phyloP scores from a whole-genome alignment of 257 asterid genomes.

The Plantago major region DNA sequence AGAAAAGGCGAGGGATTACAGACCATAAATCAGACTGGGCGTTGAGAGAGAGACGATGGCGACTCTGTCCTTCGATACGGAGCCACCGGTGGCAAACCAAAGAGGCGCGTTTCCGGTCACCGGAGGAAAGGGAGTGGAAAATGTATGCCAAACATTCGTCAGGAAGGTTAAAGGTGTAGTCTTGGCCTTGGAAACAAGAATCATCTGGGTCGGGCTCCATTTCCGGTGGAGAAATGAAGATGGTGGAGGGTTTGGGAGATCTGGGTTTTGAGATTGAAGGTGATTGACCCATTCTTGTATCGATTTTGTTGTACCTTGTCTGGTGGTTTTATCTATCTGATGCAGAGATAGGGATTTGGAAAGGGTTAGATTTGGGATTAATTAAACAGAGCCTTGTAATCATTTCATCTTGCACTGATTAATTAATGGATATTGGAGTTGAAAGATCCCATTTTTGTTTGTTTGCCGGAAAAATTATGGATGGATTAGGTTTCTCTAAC shows the following conservation, averaged over 20 bases:
- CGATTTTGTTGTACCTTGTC: no score
- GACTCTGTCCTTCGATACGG: constrained; percentile 77
- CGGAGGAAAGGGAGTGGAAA: constrained; percentile 64
- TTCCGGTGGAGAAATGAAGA: constrained; percentile 11
- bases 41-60: constrained; percentile 75
- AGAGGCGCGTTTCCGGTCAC: constrained; percentile 66
- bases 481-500: no score
- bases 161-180: constrained; percentile 48
- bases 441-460: no score
- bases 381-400: no score
- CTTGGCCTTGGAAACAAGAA: constrained; percentile 15
- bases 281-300: constrained; percentile 57
- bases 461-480: background rate
- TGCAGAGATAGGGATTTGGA: no score
- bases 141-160: constrained; percentile 71
- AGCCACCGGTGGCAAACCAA: constrained; percentile 87
- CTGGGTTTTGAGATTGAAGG: constrained; percentile 38
- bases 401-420: no score
- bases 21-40: constrained; percentile 50
- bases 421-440: no score
- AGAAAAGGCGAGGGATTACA: constrained; percentile 39
- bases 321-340: no score
- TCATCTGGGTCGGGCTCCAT: constrained; percentile 20
- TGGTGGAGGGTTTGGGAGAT: constrained; percentile 27
- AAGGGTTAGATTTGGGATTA: no score